A percentile compares a stretch with the other conserved stretches of the same genome.
These are phyloP conservation scores for Didymella pinodella DNA, from an alignment of 2,329 filamentous ascomycete genomes.

Conservation along the genomic window DNA sequence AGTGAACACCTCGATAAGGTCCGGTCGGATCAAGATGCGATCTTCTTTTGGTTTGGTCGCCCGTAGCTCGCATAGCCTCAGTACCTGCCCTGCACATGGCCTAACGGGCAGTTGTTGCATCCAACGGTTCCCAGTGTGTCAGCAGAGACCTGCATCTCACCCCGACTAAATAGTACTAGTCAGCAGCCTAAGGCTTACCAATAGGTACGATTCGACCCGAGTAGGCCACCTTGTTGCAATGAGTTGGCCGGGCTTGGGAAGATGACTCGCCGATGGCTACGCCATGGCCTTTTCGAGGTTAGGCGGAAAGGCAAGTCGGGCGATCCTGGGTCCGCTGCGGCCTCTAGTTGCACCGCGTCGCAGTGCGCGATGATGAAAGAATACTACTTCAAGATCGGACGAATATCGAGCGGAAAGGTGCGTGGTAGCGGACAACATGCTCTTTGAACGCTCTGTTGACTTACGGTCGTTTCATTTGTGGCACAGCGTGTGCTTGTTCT, in stretches of 20 bases:
- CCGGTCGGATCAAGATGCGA: neutral
- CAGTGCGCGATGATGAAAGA: neutral
- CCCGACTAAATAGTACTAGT: neutral
- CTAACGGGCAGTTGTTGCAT: neutral
- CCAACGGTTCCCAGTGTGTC: neutral
- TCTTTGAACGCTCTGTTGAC: neutral
- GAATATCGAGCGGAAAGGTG: neutral
- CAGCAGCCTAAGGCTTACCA: neutral
- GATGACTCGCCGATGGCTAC: neutral
- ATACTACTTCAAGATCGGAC: neutral
- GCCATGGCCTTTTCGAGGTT: neutral
- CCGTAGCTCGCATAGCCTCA: neutral
- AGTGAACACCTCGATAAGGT: neutral
- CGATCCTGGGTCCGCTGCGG: neutral
- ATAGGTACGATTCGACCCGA: neutral
- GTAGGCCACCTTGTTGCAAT: neutral
- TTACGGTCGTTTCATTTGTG: neutral
- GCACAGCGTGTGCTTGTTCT: neutral
- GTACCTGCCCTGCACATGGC: neutral
- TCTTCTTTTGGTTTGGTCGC: neutral
- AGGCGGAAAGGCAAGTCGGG: neutral
- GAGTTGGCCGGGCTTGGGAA: neutral
- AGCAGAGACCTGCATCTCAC: neutral
- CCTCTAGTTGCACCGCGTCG: neutral
- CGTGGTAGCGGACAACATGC: neutral